Evolutionary conservation across 345 rosid genomes (phyloP).

Genomic region (Euphorbia pulcherrima): DNA sequence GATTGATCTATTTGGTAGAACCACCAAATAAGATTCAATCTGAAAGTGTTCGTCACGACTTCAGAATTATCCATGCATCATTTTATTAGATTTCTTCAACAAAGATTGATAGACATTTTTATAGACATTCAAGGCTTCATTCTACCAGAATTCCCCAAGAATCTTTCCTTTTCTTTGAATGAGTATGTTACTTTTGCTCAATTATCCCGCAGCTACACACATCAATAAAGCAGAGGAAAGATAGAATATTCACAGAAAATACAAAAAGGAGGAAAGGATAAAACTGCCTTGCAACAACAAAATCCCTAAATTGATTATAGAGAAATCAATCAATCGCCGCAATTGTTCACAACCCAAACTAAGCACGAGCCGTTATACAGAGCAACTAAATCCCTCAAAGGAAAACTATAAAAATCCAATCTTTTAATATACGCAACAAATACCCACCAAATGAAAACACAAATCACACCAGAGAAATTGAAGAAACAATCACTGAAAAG

Average conservation of each 20-base stretch:
- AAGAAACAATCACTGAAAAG: conserved; percentile 3
- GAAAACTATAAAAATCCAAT: conserved; percentile 17
- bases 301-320: conserved; percentile 29
- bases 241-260: conserved; percentile 14
- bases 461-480: neutral
- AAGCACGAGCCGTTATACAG: conserved; percentile 30
- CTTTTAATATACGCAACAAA: too few relatives aligned
- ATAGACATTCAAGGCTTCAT: too few relatives aligned
- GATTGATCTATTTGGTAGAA: too few relatives aligned
- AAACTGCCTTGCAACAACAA: conserved; percentile 31
- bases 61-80: too few relatives aligned
- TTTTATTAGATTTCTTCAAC: too few relatives aligned
- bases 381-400: conserved; percentile 20
- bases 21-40: too few relatives aligned
- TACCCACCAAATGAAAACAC: conserved; percentile 8
- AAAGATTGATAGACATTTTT: too few relatives aligned
- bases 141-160: too few relatives aligned
- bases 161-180: conserved; percentile 46
- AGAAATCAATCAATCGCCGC: conserved; percentile 29
- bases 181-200: conserved; percentile 59
- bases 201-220: conserved; percentile 20
- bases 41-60: too few relatives aligned
- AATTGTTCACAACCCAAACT: conserved; percentile 26
- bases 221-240: conserved; percentile 21
- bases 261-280: too few relatives aligned